phyloP scores from a whole-genome alignment of 2,329 filamentous ascomycete genomes.

The Aspergillus tubingensis region DNA sequence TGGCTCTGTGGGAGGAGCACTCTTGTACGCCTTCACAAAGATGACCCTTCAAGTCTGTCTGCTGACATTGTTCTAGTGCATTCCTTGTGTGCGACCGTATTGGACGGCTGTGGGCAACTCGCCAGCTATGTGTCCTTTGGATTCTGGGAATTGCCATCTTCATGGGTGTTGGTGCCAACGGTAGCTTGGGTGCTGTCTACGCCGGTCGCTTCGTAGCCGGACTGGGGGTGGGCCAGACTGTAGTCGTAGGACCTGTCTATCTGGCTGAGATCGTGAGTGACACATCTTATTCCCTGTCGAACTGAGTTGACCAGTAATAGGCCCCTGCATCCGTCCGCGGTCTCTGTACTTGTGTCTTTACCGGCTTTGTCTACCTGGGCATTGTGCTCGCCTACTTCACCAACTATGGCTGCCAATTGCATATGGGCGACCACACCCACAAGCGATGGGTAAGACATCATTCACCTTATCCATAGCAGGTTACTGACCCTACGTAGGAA shows the following conservation, averaged over 20 bases:
- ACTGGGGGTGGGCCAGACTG: slow-evolving; percentile 46
- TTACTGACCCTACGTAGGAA: slow-evolving; percentile 27
- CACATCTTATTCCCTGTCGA: not conserved
- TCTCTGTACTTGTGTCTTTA: slow-evolving; percentile 71
- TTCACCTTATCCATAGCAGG: slow-evolving; percentile 20
- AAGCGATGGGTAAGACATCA: slow-evolving; percentile 49
- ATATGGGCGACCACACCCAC: slow-evolving; percentile 50
- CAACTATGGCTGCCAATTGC: slow-evolving; percentile 63
- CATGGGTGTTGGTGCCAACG: slow-evolving; percentile 45
- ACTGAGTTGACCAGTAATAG: slow-evolving; percentile 13
- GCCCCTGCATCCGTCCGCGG: slow-evolving; percentile 68
- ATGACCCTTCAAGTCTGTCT: not conserved
- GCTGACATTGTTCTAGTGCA: slow-evolving; percentile 41
- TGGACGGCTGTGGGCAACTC: slow-evolving; percentile 43
- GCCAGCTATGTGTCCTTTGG: slow-evolving; percentile 47
- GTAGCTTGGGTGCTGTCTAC: slow-evolving; percentile 44
- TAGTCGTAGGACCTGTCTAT: slow-evolving; percentile 63
- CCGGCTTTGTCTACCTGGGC: slow-evolving; percentile 72
- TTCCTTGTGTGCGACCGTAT: slow-evolving; percentile 53
- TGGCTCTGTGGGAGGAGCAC: slow-evolving; percentile 70
- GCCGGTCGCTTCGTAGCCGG: slow-evolving; percentile 49
- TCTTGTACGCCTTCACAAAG: slow-evolving; percentile 49
- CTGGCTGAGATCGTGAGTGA: slow-evolving; percentile 64
- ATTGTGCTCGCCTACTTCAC: slow-evolving; percentile 80
- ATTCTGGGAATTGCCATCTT: slow-evolving; percentile 47